Evolutionary conservation across 1,139 yeast species (phyloP).

Genomic region (Kodamaea sp.): DNA sequence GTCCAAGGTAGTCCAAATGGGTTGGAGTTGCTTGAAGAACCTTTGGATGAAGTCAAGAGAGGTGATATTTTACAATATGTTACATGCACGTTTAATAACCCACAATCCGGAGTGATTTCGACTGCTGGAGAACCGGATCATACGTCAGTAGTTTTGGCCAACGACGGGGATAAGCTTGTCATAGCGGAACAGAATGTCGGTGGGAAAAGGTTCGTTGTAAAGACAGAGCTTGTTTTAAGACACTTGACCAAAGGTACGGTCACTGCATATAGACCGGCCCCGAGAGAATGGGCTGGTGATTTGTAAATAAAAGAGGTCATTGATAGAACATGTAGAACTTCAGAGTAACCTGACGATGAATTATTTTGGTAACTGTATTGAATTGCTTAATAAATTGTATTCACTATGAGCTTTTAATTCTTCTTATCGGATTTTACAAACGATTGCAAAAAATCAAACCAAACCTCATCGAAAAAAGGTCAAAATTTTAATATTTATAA

Average conservation of each 20-base stretch:
- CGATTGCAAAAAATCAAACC: too few species aligned
- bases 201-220: slow-evolving; percentile 46
- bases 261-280: slow-evolving; percentile 53
- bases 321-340: neutral
- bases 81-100: slow-evolving; percentile 41
- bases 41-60: slow-evolving; percentile 35
- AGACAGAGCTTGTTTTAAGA: slow-evolving; percentile 42
- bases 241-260: slow-evolving; percentile 48
- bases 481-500: too few species aligned
- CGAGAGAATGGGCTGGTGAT: slow-evolving; percentile 50
- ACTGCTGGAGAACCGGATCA: slow-evolving; percentile 64
- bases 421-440: too few species aligned
- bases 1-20: slow-evolving; percentile 25
- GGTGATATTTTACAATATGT: slow-evolving; percentile 44
- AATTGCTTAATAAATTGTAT: neutral
- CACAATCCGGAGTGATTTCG: slow-evolving; percentile 22
- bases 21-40: slow-evolving; percentile 17
- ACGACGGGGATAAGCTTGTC: slow-evolving; percentile 27
- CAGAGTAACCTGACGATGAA: neutral
- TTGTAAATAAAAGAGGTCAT: slow-evolving; percentile 14
- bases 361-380: neutral
- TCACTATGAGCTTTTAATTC: too few species aligned
- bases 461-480: too few species aligned
- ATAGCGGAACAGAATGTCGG: slow-evolving; percentile 64
- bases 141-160: slow-evolving; percentile 55